phyloP scores from a whole-genome alignment of 1,139 yeast species.

The Ogataea hybrid region DNA sequence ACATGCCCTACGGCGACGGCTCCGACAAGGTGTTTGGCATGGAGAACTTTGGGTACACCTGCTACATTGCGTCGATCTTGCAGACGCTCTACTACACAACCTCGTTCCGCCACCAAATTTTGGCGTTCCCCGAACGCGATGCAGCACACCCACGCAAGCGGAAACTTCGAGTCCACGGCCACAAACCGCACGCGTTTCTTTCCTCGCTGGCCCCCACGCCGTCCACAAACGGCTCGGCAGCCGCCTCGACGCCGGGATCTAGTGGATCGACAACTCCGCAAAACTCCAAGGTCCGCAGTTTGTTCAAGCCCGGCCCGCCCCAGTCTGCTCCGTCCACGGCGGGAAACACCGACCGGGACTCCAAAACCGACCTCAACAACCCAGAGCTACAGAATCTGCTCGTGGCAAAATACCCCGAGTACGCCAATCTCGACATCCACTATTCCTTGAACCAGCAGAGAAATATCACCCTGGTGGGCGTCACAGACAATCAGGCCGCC shows the following conservation, averaged over 20 bases:
- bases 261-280: conserved; percentile 3
- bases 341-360: conserved; percentile 6
- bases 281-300: conserved; percentile 17
- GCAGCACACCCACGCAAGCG: conserved; percentile 32
- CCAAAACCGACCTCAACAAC: conserved; percentile 12
- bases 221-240: conserved; percentile 5
- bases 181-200: conserved; percentile 41
- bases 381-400: conserved; percentile 20
- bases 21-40: conserved; percentile 82
- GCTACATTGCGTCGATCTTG: conserved; percentile 89
- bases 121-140: conserved; percentile 42
- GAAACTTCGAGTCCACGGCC: conserved; percentile 36
- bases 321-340: conserved; percentile 5
- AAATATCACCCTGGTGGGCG: conserved; percentile 46
- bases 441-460: conserved; percentile 31
- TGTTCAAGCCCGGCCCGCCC: conserved; percentile 13
- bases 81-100: conserved; percentile 82
- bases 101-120: conserved; percentile 60
- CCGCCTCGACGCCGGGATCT: conserved; percentile 2
- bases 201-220: conserved; percentile 28
- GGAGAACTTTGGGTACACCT: conserved; percentile 94
- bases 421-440: conserved; percentile 25
- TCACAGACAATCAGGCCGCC: conserved; percentile 49
- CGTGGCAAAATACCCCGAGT: conserved; percentile 27
- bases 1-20: conserved; percentile 58